Conservation (phyloP, 2,329 filamentous ascomycete genomes). For the Allantophomopsis lycopodina region DNA sequence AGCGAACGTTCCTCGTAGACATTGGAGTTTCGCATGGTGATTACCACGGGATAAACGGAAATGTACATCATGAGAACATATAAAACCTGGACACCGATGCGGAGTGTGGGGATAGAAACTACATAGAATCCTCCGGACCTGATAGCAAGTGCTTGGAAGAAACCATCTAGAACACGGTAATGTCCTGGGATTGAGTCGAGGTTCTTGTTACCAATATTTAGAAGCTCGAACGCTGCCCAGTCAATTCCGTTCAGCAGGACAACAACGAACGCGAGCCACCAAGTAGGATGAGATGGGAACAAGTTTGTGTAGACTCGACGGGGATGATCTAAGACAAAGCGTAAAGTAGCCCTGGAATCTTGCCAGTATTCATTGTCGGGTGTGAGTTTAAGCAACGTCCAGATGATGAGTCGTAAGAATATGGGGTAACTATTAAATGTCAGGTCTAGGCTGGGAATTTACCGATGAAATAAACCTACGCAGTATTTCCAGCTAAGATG, state of each 20-base stretch:
- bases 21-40: slow-evolving; percentile 51
- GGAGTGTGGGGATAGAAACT: slow-evolving; percentile 38
- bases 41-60: slow-evolving; percentile 42
- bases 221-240: slow-evolving; percentile 48
- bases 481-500: slow-evolving; percentile 48
- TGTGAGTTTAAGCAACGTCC: slow-evolving; percentile 27
- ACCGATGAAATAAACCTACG: slow-evolving; percentile 9
- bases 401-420: slow-evolving; percentile 43
- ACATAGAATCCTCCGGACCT: slow-evolving; percentile 52
- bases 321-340: slow-evolving; percentile 37
- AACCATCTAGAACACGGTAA: slow-evolving; percentile 42
- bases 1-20: slow-evolving; percentile 54
- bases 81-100: slow-evolving; percentile 39
- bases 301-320: slow-evolving; percentile 44
- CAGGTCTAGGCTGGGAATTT: background rate
- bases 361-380: slow-evolving; percentile 21
- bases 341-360: slow-evolving; percentile 31
- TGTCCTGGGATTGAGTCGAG: slow-evolving; percentile 34
- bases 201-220: slow-evolving; percentile 44
- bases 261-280: slow-evolving; percentile 47
- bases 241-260: slow-evolving; percentile 43
- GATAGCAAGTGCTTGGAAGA: slow-evolving; percentile 49
- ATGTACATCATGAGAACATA: slow-evolving; percentile 53
- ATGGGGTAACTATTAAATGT: slow-evolving; percentile 30
- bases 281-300: slow-evolving; percentile 46